Conservation (phyloP, 1,284 basidiomycete species). For the Ustilago curta region DNA sequence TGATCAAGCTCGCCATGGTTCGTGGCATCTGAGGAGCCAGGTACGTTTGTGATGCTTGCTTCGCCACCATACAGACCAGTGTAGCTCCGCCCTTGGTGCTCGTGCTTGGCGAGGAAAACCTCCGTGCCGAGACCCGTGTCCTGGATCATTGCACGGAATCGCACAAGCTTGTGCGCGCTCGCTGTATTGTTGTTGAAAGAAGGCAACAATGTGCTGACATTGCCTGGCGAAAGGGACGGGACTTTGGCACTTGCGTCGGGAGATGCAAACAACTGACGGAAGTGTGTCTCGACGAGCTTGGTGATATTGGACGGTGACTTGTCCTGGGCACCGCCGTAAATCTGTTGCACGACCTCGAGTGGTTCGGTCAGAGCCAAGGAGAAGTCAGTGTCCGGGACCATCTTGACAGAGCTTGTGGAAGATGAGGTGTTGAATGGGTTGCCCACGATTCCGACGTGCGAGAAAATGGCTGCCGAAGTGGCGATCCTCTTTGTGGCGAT, state of each 20-base stretch:
- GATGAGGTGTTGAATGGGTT: slow-evolving; percentile 4
- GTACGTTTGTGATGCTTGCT: slow-evolving; percentile 7
- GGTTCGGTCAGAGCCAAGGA: slow-evolving; percentile 47
- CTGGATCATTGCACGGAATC: slow-evolving; percentile 69
- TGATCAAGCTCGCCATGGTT: slow-evolving; percentile 45
- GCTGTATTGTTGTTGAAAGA: background rate
- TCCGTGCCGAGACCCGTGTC: slow-evolving; percentile 69
- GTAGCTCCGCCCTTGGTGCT: slow-evolving; percentile 42
- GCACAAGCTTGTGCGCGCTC: slow-evolving; percentile 61
- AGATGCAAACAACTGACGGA: slow-evolving; percentile 37
- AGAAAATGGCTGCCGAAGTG: background rate
- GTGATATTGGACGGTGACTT: slow-evolving; percentile 37
- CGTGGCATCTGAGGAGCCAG: slow-evolving; percentile 2
- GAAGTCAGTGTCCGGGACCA: slow-evolving; percentile 57
- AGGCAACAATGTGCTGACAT: slow-evolving; percentile 24
- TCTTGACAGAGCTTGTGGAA: slow-evolving; percentile 12
- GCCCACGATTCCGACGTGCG: background rate
- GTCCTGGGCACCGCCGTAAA: slow-evolving; percentile 37
- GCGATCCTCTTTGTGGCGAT: background rate
- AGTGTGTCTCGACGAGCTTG: slow-evolving; percentile 44
- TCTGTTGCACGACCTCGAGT: slow-evolving; percentile 44
- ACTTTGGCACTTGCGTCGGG: slow-evolving; percentile 46
- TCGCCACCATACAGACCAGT: slow-evolving; percentile 52
- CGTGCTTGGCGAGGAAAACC: slow-evolving; percentile 61
- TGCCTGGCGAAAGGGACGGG: slow-evolving; percentile 31